A percentile compares a stretch with the other conserved stretches of the same genome.
Evolutionary conservation across 768 basidiomycete genomes (phyloP).

Genomic region (Leucocoprinus leucothites): DNA sequence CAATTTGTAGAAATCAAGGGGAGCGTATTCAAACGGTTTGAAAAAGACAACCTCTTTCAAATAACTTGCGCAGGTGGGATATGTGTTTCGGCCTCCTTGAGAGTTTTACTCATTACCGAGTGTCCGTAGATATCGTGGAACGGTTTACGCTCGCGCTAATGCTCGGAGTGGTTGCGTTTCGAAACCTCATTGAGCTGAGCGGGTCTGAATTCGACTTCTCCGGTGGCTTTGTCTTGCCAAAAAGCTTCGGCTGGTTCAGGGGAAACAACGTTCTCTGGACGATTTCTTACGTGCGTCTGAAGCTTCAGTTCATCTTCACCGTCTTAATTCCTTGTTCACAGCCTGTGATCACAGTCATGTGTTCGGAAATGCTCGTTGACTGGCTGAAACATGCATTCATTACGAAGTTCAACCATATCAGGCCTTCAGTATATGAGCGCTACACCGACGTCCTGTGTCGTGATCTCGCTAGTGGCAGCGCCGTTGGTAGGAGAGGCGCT

Average conservation of each 20-base stretch:
- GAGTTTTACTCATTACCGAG: not conserved
- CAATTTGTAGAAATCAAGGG: slow-evolving; percentile 99
- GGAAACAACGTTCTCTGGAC: slow-evolving; percentile 81
- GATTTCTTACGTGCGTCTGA: slow-evolving; percentile 76
- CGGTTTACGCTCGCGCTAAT: slow-evolving; percentile 90
- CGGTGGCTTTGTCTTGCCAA: slow-evolving; percentile 70
- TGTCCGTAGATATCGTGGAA: slow-evolving; percentile 84
- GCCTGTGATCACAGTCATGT: slow-evolving; percentile 90
- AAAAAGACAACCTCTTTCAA: slow-evolving; percentile 98
- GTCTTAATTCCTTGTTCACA: slow-evolving; percentile 25
- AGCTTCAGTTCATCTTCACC: not conserved
- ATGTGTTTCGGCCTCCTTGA: not conserved
- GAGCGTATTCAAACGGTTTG: slow-evolving; percentile 98
- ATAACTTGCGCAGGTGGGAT: slow-evolving; percentile 89
- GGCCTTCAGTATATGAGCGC: slow-evolving; percentile 91
- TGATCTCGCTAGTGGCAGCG: slow-evolving; percentile 81
- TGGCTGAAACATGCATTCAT: slow-evolving; percentile 99
- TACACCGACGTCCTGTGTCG: slow-evolving; percentile 95
- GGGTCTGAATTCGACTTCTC: slow-evolving; percentile 85
- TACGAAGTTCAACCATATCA: slow-evolving; percentile 98
- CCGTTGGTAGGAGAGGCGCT: slow-evolving; percentile 60
- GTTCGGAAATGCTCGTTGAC: slow-evolving; percentile 92
- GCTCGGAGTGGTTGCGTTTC: slow-evolving; percentile 87
- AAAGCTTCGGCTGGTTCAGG: slow-evolving; percentile 81
- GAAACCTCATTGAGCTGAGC: slow-evolving; percentile 92